Base-by-base conservation (phyloP, 2,329 filamentous ascomycete genomes). In the Phialophora expanda region DNA sequence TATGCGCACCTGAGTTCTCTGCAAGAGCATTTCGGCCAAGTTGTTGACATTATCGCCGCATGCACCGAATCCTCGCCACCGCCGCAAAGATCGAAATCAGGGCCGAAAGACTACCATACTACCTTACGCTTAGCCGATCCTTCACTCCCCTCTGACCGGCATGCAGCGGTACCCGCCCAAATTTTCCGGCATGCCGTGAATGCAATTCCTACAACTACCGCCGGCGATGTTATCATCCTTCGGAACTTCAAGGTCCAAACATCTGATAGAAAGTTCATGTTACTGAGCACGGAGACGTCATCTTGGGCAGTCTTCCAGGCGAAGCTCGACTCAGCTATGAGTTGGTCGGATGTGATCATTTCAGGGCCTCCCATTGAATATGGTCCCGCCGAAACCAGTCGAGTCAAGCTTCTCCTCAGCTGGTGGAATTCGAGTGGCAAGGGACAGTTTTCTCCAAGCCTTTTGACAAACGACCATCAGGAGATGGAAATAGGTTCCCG, bases 191-290 rank as follows among this genome's bases (percentile, higher is more conserved):
- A 76, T 41, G 72, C 75, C 64, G 78, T 78, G 65, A 70, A 69
- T 41, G 76, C 76, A 1, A 71, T 84, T 14, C 82, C 81, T 20
- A 65, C 68, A 4, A 58, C 77, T 17, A 66, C 65, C 7, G 73
- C 76, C 66, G 81, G 81, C 12, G 78, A 81, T 66, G 75, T 76
- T 2, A 72, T 84, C 38, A 72, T 84, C 1, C 75, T 84, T 8
- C 77, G 81, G 14, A 76, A 82, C 64, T 81, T 83, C 71, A 78
- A 78, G 65, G 79, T 83, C 8, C 75, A 78, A 48, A 79, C 74
- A 64, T 73, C 76, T 56, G 74, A 79, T 14, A 76, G 78, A 67
- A 76, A 74, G 6, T 72, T 80, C 59, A 76, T 77, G 65, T 74
- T 84, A 2, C 68, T 79, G 56, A 82, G 79, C 68, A 74, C 73